These are phyloP conservation scores for Ophiosphaerella narmari DNA, from an alignment of 2,329 filamentous ascomycete species.

Conservation along the genomic window DNA sequence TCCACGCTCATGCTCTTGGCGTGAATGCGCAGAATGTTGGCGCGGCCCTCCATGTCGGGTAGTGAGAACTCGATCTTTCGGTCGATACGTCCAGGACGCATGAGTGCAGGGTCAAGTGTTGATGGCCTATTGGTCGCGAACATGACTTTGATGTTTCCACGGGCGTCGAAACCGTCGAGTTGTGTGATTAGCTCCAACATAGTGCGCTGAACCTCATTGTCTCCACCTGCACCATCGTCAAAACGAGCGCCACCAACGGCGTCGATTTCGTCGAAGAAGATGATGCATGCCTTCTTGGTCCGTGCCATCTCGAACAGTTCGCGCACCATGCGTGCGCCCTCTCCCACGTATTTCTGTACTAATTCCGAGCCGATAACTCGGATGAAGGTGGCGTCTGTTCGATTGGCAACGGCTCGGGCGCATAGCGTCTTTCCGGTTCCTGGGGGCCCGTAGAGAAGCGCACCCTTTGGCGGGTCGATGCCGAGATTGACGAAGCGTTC, in stretches of 20 bases:
- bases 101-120: constrained; percentile 92
- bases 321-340: constrained; percentile 96
- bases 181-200: constrained; percentile 99
- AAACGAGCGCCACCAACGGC: constrained; percentile 95
- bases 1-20: constrained; percentile 99
- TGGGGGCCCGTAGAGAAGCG: constrained; percentile 92
- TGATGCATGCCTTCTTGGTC: constrained; percentile 99
- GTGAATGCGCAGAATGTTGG: constrained; percentile 97
- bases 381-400: constrained; percentile 98
- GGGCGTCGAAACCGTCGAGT: constrained; percentile 91
- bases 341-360: constrained; percentile 98
- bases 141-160: constrained; percentile 99
- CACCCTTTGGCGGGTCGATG: constrained; percentile 97
- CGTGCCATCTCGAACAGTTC: constrained; percentile 99
- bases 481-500: constrained; percentile 98
- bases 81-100: constrained; percentile 96
- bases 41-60: constrained; percentile 93
- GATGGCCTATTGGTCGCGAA: constrained; percentile 97
- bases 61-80: constrained; percentile 99
- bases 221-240: constrained; percentile 92
- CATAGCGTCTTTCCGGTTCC: constrained; percentile 99
- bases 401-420: constrained; percentile 93
- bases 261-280: constrained; percentile 99
- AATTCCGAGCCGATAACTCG: constrained; percentile 97
- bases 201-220: constrained; percentile 96